phyloP scores from a whole-genome alignment of 139 green algal genomes.

The Micractinium conductrix region DNA sequence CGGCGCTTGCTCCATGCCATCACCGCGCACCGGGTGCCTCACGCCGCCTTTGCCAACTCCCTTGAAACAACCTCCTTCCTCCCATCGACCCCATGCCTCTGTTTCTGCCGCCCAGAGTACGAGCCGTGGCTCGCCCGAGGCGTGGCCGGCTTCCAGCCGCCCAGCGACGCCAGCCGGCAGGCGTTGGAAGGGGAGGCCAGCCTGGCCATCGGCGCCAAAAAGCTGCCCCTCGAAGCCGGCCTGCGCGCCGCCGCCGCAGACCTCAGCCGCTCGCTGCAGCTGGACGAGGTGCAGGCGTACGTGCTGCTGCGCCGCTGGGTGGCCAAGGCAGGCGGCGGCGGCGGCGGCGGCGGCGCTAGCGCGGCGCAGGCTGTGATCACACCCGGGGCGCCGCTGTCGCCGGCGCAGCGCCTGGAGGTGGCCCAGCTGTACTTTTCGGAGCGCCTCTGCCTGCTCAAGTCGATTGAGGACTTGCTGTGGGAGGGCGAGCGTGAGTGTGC shows the following conservation, averaged over 20 bases:
- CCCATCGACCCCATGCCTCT: too few species aligned
- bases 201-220: conserved; percentile 28
- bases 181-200: conserved; percentile 28
- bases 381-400: background rate
- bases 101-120: too few species aligned
- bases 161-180: conserved; percentile 32
- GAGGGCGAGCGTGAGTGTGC: conserved; percentile 53
- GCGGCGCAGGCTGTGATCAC: background rate
- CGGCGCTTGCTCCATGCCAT: too few species aligned
- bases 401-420: conserved; percentile 45
- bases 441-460: conserved; percentile 60
- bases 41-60: too few species aligned
- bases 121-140: conserved; percentile 38
- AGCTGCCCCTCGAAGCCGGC: conserved; percentile 37
- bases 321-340: background rate
- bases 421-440: conserved; percentile 58
- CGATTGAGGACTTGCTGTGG: conserved; percentile 58
- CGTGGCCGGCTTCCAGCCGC: conserved; percentile 27
- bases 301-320: conserved; percentile 71
- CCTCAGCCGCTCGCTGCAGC: conserved; percentile 34
- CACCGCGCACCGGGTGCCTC: too few species aligned
- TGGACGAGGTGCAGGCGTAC: conserved; percentile 77
- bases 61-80: too few species aligned
- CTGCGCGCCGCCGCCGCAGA: conserved; percentile 28
- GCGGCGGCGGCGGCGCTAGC: background rate